Conservation (phyloP, 2,329 filamentous ascomycete species). For the Fusarium pseudocircinatum region DNA sequence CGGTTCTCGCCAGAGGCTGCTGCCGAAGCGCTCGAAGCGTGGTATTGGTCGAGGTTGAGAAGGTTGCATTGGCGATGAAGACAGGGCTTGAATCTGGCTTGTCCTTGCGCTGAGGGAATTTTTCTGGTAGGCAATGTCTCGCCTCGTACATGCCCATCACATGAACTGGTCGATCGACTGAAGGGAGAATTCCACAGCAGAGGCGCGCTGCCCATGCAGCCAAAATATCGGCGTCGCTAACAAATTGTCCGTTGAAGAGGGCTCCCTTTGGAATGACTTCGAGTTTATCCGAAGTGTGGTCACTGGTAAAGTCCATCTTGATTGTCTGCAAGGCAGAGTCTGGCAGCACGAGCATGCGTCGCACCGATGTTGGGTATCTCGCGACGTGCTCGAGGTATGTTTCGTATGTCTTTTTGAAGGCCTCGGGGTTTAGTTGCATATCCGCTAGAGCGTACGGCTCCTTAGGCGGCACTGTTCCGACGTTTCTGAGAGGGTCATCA, state of each 20-base stretch:
- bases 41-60: conserved; percentile 4
- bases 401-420: background rate
- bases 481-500: background rate
- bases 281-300: background rate
- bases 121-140: background rate
- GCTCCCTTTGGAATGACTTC: background rate
- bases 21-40: background rate
- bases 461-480: background rate
- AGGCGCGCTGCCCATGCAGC: background rate
- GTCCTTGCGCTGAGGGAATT: background rate
- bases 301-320: background rate
- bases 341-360: conserved; percentile 1
- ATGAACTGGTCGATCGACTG: background rate
- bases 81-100: background rate
- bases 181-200: conserved; percentile 1
- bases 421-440: background rate
- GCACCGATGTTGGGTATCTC: background rate
- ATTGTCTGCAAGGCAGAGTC: background rate
- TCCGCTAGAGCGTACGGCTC: background rate
- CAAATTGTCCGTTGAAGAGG: background rate
- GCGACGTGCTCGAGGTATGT: background rate
- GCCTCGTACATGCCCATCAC: conserved; percentile 8
- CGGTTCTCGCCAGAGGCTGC: conserved; percentile 2
- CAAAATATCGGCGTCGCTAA: background rate
- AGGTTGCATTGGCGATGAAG: conserved; percentile 3